Percentiles rank a stretch among this genome's conserved stretches.
These are phyloP conservation scores for Lentinula edodes DNA, from an alignment of 768 basidiomycete genomes.

Conservation along the genomic window DNA sequence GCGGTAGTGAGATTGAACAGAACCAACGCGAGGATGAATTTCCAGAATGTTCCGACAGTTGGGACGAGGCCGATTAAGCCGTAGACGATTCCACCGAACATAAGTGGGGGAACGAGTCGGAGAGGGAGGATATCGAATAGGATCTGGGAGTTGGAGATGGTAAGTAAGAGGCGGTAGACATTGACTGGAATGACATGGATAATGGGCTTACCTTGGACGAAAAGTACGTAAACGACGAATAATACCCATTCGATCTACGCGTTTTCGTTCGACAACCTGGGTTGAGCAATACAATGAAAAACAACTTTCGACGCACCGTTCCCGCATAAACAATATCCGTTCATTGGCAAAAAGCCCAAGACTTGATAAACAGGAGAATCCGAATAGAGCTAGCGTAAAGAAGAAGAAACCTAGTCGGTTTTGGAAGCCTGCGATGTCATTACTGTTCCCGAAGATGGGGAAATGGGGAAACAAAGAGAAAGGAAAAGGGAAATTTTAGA, in stretches of 20 bases:
- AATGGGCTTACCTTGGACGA: slow-evolving; percentile 68
- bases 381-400: slow-evolving; percentile 94
- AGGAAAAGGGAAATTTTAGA: no score
- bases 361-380: slow-evolving; percentile 94
- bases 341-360: slow-evolving; percentile 93
- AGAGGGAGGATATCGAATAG: slow-evolving; percentile 96
- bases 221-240: slow-evolving; percentile 95
- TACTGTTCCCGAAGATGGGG: slow-evolving; percentile 28
- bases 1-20: slow-evolving; percentile 97
- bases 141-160: slow-evolving; percentile 40
- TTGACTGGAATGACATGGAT: slow-evolving; percentile 2
- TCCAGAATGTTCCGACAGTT: slow-evolving; percentile 89
- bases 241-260: slow-evolving; percentile 90
- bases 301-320: slow-evolving; percentile 51
- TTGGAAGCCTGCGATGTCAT: slow-evolving; percentile 97
- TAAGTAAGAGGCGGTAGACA: not conserved
- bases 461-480: no score
- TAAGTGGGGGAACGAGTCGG: slow-evolving; percentile 88
- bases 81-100: slow-evolving; percentile 95
- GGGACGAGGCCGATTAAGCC: slow-evolving; percentile 93
- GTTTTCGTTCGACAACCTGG: not conserved
- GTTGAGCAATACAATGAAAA: not conserved
- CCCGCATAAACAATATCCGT: slow-evolving; percentile 96
- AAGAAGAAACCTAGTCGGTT: slow-evolving; percentile 94
- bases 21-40: slow-evolving; percentile 93